Conservation (phyloP, 768 basidiomycete species). For the Lactifluus hygrophoroides region DNA sequence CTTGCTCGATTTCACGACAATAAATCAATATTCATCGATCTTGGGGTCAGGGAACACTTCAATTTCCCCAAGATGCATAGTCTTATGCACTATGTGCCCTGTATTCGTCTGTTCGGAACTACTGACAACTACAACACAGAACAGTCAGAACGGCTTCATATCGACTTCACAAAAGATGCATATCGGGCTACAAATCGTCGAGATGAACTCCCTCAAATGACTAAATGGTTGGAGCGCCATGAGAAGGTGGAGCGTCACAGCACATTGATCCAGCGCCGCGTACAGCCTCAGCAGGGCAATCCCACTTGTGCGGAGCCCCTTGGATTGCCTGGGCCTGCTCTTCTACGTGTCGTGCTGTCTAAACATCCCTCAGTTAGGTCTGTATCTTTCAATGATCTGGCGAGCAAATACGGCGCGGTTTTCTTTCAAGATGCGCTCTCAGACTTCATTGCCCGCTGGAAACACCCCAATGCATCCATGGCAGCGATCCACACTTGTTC, state of each 20-base stretch:
- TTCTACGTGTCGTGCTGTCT: background rate
- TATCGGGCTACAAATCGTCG: conserved; percentile 24
- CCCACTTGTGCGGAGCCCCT: too few relatives aligned
- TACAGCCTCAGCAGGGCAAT: too few relatives aligned
- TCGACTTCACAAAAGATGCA: too few relatives aligned
- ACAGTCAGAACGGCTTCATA: too few relatives aligned
- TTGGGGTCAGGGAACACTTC: conserved; percentile 21
- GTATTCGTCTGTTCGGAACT: conserved; percentile 61
- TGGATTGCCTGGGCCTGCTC: too few relatives aligned
- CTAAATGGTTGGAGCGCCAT: too few relatives aligned
- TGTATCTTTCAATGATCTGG: background rate
- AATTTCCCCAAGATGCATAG: conserved; percentile 23
- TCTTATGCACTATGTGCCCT: conserved; percentile 18
- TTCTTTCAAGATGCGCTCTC: background rate
- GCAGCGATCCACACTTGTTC: background rate
- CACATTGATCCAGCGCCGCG: background rate
- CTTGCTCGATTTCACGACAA: conserved; percentile 21
- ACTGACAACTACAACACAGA: too few relatives aligned
- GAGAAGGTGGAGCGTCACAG: background rate
- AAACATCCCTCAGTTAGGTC: background rate
- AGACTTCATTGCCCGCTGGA: background rate
- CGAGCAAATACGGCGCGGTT: background rate
- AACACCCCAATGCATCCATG: background rate
- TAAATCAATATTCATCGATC: conserved; percentile 23
- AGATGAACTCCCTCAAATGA: background rate